These are phyloP conservation scores for Zasmidium cellare DNA, from an alignment of 2,329 filamentous ascomycete species.

Conservation along the genomic window DNA sequence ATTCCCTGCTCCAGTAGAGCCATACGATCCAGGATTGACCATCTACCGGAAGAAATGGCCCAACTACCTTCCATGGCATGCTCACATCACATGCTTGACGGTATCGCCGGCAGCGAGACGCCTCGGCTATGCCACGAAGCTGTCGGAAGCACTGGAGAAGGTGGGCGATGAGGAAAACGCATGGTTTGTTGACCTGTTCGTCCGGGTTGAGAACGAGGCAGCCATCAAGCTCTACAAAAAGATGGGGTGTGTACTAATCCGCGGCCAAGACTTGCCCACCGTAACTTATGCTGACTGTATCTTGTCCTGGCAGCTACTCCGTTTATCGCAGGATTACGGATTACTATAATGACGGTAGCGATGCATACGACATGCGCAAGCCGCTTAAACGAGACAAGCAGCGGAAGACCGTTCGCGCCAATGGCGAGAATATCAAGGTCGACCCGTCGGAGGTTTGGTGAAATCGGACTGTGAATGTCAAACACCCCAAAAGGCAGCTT, in stretches of 20 bases:
- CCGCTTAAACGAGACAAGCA: conserved; percentile 78
- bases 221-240: conserved; percentile 87
- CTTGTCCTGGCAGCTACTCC: conserved; percentile 57
- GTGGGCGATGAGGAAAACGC: conserved; percentile 78
- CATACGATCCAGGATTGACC: conserved; percentile 60
- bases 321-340: conserved; percentile 85
- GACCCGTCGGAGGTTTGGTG: conserved; percentile 84
- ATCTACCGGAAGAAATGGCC: conserved; percentile 43
- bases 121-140: conserved; percentile 79
- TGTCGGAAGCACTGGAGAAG: conserved; percentile 79
- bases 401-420: conserved; percentile 71
- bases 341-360: conserved; percentile 94
- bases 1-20: conserved; percentile 72
- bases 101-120: conserved; percentile 84
- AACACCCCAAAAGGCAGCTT: too few species aligned
- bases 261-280: not conserved
- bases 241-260: conserved; percentile 64
- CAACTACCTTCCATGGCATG: conserved; percentile 98
- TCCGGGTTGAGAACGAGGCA: conserved; percentile 81
- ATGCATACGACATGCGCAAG: conserved; percentile 97
- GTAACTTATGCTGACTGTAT: conserved; percentile 2
- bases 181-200: conserved; percentile 96
- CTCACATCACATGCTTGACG: conserved; percentile 93
- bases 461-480: conserved; percentile 19
- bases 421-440: conserved; percentile 78